phyloP scores from a whole-genome alignment of 2,329 filamentous ascomycete genomes.

The Pyricularia pennisetigena region DNA sequence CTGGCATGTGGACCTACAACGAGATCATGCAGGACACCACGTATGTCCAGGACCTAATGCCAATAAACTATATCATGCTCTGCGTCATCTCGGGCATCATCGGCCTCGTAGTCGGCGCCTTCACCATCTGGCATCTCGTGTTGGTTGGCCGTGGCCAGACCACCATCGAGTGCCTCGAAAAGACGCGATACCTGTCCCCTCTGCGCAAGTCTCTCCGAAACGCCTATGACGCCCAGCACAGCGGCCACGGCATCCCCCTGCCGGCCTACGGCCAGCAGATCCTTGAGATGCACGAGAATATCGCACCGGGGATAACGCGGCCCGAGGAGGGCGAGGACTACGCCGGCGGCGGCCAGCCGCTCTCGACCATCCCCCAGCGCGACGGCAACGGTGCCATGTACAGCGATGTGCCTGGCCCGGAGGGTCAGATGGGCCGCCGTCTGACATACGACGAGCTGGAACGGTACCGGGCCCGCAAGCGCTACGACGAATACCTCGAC shows the following conservation, averaged over 20 bases:
- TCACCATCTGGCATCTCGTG: conserved; percentile 86
- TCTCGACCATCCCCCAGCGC: conserved; percentile 6
- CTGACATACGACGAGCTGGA: conserved; percentile 46
- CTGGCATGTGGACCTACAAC: conserved; percentile 72
- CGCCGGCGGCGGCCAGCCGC: conserved; percentile 12
- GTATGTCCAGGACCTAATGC: conserved; percentile 68
- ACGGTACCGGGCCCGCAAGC: conserved; percentile 40
- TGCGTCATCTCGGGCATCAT: conserved; percentile 85
- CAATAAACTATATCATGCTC: conserved; percentile 84
- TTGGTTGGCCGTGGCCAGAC: conserved; percentile 73
- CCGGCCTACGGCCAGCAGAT: conserved; percentile 63
- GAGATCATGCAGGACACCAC: conserved; percentile 66
- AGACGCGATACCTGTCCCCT: conserved; percentile 84
- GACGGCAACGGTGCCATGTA: conserved; percentile 5
- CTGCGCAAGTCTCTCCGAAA: conserved; percentile 61
- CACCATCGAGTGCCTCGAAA: conserved; percentile 93
- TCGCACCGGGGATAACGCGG: conserved; percentile 67
- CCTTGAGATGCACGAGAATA: conserved; percentile 73
- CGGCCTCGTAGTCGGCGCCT: conserved; percentile 76
- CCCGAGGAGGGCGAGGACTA: conserved; percentile 70
- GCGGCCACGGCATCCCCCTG: conserved; percentile 32
- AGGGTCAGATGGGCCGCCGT: conserved; percentile 27
- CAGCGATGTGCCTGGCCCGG: conserved; percentile 8
- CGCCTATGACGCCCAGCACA: conserved; percentile 46
- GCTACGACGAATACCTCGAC: conserved; percentile 69